Evolutionary conservation across 1,284 basidiomycete genomes (phyloP), one percentile per base, ranked within the genome.

Genomic region (Megacollybia platyphylla): DNA sequence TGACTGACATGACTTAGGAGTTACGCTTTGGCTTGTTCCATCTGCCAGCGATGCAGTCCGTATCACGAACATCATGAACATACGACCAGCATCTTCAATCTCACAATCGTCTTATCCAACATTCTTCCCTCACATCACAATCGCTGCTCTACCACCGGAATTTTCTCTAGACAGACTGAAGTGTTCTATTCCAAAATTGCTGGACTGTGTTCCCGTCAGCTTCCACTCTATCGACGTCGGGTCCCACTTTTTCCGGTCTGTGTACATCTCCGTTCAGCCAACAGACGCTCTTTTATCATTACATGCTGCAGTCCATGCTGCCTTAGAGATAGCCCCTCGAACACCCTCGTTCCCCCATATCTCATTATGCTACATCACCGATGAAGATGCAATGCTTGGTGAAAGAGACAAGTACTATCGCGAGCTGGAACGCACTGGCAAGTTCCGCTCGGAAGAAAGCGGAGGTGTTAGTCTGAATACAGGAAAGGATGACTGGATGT

Each of bases 51-150:
- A 64, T 42, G 52, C 58, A 11, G 44, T 49, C 2, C 51, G 51
- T 26, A 57, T 75, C 34, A 51, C 54, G 41, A 54, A 48, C 34
- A 45, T 60, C 44, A 66, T 73, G 57, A 54, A 60, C 9, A 50
- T 51, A 40, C 55, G 48, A 43, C 54, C 55, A 8, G 20, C 54
- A 37, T 47, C 54, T 42, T 41, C 52, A 42, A 20, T 51, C 36
- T 38, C 40, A 36, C 53, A 56, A 20, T 49, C 61, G 38, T 73
- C 77, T 0, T 83, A 77, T 54, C 77, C 79, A 0, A 45, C 50
- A 15, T 76, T 85, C 54, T 54, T 69, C 27, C 80, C 82, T 1
- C 84, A 87, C 56, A 67, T 86, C 51, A 87, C 83, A 1, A 71
- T 87, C 28, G 71, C 70, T 4, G 65, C 71, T 49, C 60, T 26